Conservation (phyloP, 1,284 basidiomycete species). For the Apiotrichum veenhuisii region DNA sequence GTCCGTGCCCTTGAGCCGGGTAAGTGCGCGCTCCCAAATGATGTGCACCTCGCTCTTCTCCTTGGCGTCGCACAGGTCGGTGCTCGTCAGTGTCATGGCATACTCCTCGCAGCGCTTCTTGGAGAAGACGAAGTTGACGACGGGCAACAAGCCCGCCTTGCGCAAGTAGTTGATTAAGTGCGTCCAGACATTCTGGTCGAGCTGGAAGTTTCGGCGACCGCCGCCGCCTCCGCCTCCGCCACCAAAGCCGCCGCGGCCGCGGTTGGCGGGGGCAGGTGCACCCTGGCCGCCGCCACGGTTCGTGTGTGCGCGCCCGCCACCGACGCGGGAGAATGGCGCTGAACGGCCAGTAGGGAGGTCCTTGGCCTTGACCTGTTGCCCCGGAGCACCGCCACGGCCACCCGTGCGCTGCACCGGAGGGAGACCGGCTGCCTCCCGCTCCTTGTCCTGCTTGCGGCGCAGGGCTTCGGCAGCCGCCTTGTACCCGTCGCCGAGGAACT, state of each 20-base stretch:
- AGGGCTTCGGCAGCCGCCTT: slow-evolving; percentile 85
- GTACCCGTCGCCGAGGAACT: slow-evolving; percentile 74
- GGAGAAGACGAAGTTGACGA: slow-evolving; percentile 95
- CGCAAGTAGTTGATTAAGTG: slow-evolving; percentile 82
- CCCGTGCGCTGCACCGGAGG: slow-evolving; percentile 75
- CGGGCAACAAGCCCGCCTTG: slow-evolving; percentile 82
- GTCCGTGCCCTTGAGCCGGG: slow-evolving; percentile 87
- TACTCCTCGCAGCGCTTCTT: slow-evolving; percentile 98
- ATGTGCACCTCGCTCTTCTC: slow-evolving; percentile 98
- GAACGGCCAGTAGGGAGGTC: slow-evolving; percentile 43
- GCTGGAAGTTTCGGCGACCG: slow-evolving; percentile 59
- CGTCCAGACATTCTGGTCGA: slow-evolving; percentile 89
- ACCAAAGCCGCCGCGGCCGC: slow-evolving; percentile 34
- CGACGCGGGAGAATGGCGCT: slow-evolving; percentile 39
- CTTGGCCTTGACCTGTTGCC: slow-evolving; percentile 46
- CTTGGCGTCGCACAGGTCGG: slow-evolving; percentile 74
- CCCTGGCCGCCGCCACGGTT: slow-evolving; percentile 46
- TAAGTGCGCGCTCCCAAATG: slow-evolving; percentile 85
- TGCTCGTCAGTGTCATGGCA: slow-evolving; percentile 80
- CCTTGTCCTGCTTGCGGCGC: slow-evolving; percentile 93
- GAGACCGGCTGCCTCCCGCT: slow-evolving; percentile 87
- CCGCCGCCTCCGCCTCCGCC: slow-evolving; percentile 53
- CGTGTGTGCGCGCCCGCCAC: slow-evolving; percentile 39
- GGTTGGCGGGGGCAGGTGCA: slow-evolving; percentile 23
- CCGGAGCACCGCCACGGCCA: slow-evolving; percentile 67